Conservation (phyloP, 495 filamentous ascomycete species). For the Podospora sp. region DNA sequence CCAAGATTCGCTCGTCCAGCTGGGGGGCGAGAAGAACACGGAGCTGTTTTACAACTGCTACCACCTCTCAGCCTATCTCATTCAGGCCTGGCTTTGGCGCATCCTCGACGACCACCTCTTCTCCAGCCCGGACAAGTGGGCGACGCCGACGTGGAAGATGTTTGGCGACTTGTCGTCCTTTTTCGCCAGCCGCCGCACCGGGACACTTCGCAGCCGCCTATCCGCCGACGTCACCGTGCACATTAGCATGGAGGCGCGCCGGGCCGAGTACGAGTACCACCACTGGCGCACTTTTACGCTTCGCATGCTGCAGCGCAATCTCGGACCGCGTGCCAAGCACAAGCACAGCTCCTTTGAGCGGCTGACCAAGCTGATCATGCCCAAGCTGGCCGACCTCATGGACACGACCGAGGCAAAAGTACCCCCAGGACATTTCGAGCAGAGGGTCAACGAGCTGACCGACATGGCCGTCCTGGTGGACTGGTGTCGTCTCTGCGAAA, state of each 20-base stretch:
- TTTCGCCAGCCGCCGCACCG: conserved; percentile 3
- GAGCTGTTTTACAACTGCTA: conserved; percentile 1
- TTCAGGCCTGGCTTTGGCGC: conserved; percentile 5
- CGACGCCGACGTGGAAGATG: conserved; percentile 6
- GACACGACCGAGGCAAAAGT: conserved; percentile 2
- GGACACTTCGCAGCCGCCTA: conserved; percentile 4
- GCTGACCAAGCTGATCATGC: conserved; percentile 1
- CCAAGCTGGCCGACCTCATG: conserved; percentile 8
- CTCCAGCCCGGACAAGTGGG: conserved; percentile 11
- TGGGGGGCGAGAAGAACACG: background rate
- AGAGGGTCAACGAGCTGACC: background rate
- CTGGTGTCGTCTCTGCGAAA: background rate
- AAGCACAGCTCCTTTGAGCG: conserved; percentile 6
- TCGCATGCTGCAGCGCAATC: background rate
- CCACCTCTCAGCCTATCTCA: background rate
- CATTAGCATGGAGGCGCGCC: background rate
- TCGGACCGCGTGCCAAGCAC: background rate
- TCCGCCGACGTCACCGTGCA: background rate
- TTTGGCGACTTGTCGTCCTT: background rate
- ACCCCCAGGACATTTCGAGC: background rate
- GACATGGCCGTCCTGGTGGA: background rate
- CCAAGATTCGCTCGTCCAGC: conserved; percentile 5
- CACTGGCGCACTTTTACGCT: background rate
- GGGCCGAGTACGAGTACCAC: conserved; percentile 1
- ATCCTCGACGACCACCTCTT: conserved; percentile 9